Base-by-base conservation (phyloP, 208 protist species). In the Leishmania aethiopica region DNA sequence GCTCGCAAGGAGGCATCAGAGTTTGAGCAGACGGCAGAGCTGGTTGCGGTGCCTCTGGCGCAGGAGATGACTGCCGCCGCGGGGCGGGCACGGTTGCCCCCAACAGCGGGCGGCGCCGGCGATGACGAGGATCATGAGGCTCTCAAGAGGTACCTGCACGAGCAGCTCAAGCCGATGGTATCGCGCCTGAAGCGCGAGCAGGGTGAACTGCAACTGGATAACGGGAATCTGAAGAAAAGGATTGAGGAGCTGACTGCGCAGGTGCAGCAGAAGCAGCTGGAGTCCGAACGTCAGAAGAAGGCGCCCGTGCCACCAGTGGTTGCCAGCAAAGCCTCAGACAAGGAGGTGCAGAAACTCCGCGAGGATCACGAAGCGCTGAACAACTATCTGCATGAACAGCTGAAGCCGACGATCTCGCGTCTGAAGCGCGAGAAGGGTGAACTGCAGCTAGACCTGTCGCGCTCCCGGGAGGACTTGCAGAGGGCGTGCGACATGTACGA, bases 311-410 rank as follows among this genome's bases (percentile, higher is more conserved):
- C 22, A 35, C n/a, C 51, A 22, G 79, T 22, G n/a, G 42, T 42
- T 28, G 37, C 75, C 28, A 66, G 22, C 75, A 15, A 8, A 13
- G 40, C 55, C 49, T 47, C 45, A 7, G 47, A 72, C 19, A n/a
- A 35, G 22, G 62, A 73, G 25, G 15, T 53, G 28, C 47, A 77
- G 35, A n/a, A 60, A 11, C 45, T 86, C 19, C 75, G 53, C 22
- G 82, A 86, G 60, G 85, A 89, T 45, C 77, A 79, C 59, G 69
- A 80, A 11, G 85, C 85, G 19, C 79, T 89, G 25, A 76, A 86
- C 53, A 57, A 86, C 19, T 89, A 89, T 60, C 70, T 89, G 19
- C 70, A 83, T n/a, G 45, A 88, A 4, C 60, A 84, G 59, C 77
- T 88, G 40, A 86, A 88, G 81, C 87, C 79, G 55, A 70, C 67